phyloP scores from a whole-genome alignment of 306 rosid species.

The Rosa persica region DNA sequence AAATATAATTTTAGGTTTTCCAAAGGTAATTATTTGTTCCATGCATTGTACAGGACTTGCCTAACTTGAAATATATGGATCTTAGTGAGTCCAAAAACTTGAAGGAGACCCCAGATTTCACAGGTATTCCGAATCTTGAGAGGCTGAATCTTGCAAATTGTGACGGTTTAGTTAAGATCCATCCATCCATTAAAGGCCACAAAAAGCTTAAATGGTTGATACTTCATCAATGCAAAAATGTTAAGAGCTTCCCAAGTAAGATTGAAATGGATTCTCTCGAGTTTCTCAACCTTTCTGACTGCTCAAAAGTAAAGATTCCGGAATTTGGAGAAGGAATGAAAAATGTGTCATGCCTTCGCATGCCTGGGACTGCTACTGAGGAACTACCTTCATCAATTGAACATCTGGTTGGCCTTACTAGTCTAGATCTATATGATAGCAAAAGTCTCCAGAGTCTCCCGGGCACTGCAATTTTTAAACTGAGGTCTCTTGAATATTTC shows the following conservation, averaged over 20 bases:
- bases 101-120: conserved; percentile 20
- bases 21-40: neutral
- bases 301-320: conserved; percentile 15
- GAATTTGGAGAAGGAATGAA: conserved; percentile 15
- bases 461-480: neutral
- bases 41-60: conserved; percentile 2
- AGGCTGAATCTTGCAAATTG: neutral
- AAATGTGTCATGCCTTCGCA: neutral
- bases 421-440: neutral
- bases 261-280: conserved; percentile 16
- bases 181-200: conserved; percentile 15
- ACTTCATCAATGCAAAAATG: neutral
- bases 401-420: neutral
- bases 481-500: conserved; percentile 12
- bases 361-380: neutral
- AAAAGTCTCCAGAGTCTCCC: neutral
- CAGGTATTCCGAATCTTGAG: conserved; percentile 6
- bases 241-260: neutral
- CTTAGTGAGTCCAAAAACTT: conserved; percentile 10
- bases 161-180: conserved; percentile 18
- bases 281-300: neutral
- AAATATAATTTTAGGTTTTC: neutral
- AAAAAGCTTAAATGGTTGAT: neutral
- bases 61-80: conserved; percentile 8
- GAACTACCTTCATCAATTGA: conserved; percentile 13